Base-by-base conservation (phyloP, 345 rosid genomes). In the Murraya paniculata region DNA sequence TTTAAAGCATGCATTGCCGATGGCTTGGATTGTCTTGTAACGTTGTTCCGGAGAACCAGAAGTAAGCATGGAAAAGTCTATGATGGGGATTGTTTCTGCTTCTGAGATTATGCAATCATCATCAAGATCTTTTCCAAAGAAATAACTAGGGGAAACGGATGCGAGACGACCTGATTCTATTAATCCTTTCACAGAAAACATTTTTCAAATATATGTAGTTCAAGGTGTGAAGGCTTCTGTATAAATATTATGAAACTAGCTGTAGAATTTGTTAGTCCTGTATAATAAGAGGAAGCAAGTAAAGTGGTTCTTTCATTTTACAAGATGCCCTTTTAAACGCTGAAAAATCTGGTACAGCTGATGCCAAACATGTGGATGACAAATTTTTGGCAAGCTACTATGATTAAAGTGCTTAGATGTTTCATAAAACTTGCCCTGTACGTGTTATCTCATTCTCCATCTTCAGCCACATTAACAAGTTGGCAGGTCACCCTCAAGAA, bases 1-100 rank as follows among this genome's bases (percentile, higher is more conserved):
- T 48, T 90, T 80, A 57, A 73, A 80, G 64, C 90, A 88, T 73
- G 94, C 94, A 38, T 77, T 78, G 31, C 85, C 85, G 53, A 90
- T 84, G n/a, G 82, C 75, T 6, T 53, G 71, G 73, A 88, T n/a
- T 50, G 39, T 75, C 56, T 80, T 55, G 66, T 80, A 82, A 11
- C 87, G 82, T 71, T 81, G 81, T 50, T 82, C 55, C 1, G 85
- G 84, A 62, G 66, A 10, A 66, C 65, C 68, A 2, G 90, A 84
- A 70, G 80, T 53, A 31, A 87, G 86, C 25, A 83, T 58, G 28
- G 91, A 87, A 65, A 70, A 77, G 53, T 90, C 90, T 14, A 90
- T 77, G 68, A 61, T 39, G 8, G 94, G 91, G 71, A 90, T 77
- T 24, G 83, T 50, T 19, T 77, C 85, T 48, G 73, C 64, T 9